phyloP scores from a whole-genome alignment of 2,329 filamentous ascomycete genomes.

The Aspergillus alliaceus region DNA sequence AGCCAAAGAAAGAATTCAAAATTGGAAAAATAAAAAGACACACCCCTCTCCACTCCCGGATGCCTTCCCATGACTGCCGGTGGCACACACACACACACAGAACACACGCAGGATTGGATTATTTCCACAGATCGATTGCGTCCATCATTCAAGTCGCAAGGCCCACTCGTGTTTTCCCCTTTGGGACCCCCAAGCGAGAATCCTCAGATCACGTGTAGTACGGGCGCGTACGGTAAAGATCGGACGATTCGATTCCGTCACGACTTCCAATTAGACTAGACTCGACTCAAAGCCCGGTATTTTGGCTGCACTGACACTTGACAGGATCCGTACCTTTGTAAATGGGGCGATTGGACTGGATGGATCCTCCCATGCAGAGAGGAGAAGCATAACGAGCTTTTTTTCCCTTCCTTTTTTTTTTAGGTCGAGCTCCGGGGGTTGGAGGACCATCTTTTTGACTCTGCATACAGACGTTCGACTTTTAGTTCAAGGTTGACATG shows the following conservation, averaged over 20 bases:
- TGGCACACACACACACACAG: not conserved
- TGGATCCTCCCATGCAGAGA: not conserved
- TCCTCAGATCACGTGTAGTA: constrained; percentile 14
- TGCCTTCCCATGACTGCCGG: not conserved
- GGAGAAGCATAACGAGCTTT: not conserved
- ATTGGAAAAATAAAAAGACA: not conserved
- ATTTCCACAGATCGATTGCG: constrained; percentile 7
- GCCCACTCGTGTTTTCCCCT: constrained; percentile 11
- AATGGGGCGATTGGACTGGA: not conserved
- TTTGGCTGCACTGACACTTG: not conserved
- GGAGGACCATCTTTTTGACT: no score
- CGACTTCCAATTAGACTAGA: not conserved
- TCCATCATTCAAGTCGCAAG: constrained; percentile 15
- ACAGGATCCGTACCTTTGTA: not conserved
- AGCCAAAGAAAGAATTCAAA: not conserved
- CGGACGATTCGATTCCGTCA: constrained; percentile 1
- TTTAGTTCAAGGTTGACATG: not conserved
- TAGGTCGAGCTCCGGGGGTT: not conserved
- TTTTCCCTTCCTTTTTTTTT: not conserved
- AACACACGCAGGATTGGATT: not conserved
- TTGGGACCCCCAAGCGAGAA: constrained; percentile 15
- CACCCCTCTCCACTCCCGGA: not conserved
- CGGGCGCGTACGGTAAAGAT: not conserved
- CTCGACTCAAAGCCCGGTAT: not conserved
- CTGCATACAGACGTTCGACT: no score